A percentile compares a stretch with the other conserved stretches of the same genome.
These are phyloP conservation scores for Entoloma clypeatum DNA, from an alignment of 1,284 basidiomycete genomes.

Conservation along the genomic window DNA sequence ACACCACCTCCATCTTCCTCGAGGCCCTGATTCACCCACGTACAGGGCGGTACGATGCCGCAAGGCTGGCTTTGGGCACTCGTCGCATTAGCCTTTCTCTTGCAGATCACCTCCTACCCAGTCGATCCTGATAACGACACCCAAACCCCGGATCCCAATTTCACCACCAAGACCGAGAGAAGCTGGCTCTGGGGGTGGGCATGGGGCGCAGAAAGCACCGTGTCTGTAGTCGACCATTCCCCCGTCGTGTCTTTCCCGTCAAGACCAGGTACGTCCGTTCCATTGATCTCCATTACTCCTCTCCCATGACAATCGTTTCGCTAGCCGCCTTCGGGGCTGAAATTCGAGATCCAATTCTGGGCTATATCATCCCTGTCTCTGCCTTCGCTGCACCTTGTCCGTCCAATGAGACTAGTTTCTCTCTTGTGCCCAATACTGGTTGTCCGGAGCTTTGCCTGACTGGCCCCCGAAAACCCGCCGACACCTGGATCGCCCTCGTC, in stretches of 20 bases:
- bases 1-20: constrained; percentile 1
- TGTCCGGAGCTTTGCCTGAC: constrained; percentile 62
- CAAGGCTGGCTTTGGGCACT: constrained; percentile 16
- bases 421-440: constrained; percentile 44
- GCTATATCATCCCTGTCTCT: constrained; percentile 74
- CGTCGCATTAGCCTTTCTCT: constrained; percentile 10
- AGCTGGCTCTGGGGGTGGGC: constrained; percentile 60
- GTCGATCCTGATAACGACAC: constrained; percentile 9
- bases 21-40: neutral
- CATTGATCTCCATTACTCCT: neutral
- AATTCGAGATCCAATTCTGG: constrained; percentile 63
- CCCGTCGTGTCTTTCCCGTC: constrained; percentile 65
- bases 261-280: constrained; percentile 38
- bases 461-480: constrained; percentile 51
- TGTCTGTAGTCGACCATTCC: constrained; percentile 70
- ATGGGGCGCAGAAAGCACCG: constrained; percentile 74
- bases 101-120: constrained; percentile 14
- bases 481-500: constrained; percentile 82
- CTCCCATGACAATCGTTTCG: constrained; percentile 15
- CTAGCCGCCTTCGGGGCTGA: constrained; percentile 72
- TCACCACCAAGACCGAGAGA: constrained; percentile 39
- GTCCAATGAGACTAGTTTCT: constrained; percentile 22
- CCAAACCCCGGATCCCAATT: constrained; percentile 13
- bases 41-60: constrained; percentile 12
- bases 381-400: constrained; percentile 61